Base-by-base conservation (phyloP, 331 rosid species). In the Pyracantha coccinea region DNA sequence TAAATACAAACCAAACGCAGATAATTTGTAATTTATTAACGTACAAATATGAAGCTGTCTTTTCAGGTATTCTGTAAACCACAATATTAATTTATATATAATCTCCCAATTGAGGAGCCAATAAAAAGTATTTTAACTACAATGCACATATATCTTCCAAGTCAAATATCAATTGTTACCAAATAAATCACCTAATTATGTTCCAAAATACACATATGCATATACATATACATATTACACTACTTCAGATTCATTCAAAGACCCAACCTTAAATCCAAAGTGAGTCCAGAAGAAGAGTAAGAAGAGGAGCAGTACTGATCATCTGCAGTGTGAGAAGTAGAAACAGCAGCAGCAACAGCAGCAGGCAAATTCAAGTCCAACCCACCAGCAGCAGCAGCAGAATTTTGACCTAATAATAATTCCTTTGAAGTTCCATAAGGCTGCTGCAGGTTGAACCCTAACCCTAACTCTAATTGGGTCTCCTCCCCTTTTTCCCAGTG, bases 331-430 rank as follows among this genome's bases (percentile, higher is more conserved):
- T 27, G 20, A 35, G 19, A 19, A 23, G 66, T 14, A 55, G 20
- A 9, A 67, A 14, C 21, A 44, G 66, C 23, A 53, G 5, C 19
- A 67, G 13, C 17, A 35, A 29, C 17, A 1, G 86, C 80, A 2
- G 88, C 76, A 59, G 93, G 96, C 73, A 87, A 23, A 63, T 91
- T 87, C 87, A 91, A 76, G 77, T 87, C 91, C 72, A 82, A n/a
- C 29, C 61, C 69, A 53, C 53, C 79, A 66, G 15, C 4, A 38
- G 14, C 4, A 41, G 5, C 47, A 41, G 0, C 47, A 41, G 47
- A 41, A 41, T 11, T 41, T 41, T 41, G 47, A 41, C 47, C 47
- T 33, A 64, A 4, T 23, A 5, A 53, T 19, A 6, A 17, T 32
- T 57, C 31, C 59, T 47, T 66, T 33, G 74, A 66, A 58, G 25